phyloP scores from a whole-genome alignment of 1,139 yeast genomes.

The Komagataea norvegica region DNA sequence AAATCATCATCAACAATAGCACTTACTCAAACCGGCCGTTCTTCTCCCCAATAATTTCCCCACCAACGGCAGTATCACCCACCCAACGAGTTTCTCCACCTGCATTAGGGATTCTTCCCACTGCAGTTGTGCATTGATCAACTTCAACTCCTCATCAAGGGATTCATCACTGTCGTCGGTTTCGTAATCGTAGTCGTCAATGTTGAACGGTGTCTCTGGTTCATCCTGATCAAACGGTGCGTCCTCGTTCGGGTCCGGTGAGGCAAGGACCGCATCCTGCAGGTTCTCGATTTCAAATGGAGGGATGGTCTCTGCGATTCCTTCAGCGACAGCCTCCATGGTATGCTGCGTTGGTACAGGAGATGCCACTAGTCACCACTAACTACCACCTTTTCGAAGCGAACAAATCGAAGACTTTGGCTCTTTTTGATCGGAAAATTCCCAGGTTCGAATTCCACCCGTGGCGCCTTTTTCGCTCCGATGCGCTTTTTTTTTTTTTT shows the following conservation, averaged over 20 bases:
- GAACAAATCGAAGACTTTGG: too few relatives aligned
- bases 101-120: slow-evolving; percentile 78
- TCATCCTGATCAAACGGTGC: slow-evolving; percentile 7
- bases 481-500: too few relatives aligned
- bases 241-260: slow-evolving; percentile 8
- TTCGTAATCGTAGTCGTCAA: slow-evolving; percentile 17
- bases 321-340: too few relatives aligned
- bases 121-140: slow-evolving; percentile 57
- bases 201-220: slow-evolving; percentile 11
- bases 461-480: too few relatives aligned
- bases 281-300: not conserved
- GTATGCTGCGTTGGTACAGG: too few relatives aligned
- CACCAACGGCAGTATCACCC: slow-evolving; percentile 60
- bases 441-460: too few relatives aligned
- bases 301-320: too few relatives aligned
- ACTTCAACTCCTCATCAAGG: slow-evolving; percentile 20
- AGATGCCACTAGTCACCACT: too few relatives aligned
- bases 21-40: slow-evolving; percentile 38
- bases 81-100: slow-evolving; percentile 49
- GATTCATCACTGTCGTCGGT: slow-evolving; percentile 13
- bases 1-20: not conserved
- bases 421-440: too few relatives aligned
- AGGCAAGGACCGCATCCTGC: not conserved
- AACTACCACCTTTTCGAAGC: too few relatives aligned
- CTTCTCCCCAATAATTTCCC: slow-evolving; percentile 72